These are phyloP conservation scores for Climacium dendroides DNA, from an alignment of 225 moss, liverwort and hornwort genomes.

Conservation along the genomic window DNA sequence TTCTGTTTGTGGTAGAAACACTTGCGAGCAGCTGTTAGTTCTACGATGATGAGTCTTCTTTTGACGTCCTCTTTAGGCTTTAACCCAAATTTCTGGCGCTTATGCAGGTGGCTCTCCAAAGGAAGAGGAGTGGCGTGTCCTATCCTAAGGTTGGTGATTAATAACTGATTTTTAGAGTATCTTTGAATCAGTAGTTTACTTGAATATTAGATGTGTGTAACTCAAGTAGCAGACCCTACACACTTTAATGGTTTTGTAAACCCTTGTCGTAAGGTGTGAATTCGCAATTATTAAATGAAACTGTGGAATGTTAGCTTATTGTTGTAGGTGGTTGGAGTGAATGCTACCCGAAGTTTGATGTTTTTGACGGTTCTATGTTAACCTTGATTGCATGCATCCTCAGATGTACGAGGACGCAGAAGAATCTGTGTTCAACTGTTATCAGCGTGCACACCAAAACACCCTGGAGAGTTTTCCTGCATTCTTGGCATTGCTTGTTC, in stretches of 20 bases:
- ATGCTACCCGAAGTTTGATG: background rate
- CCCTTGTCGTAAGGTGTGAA: background rate
- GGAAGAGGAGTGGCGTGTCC: conserved; percentile 24
- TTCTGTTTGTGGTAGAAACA: background rate
- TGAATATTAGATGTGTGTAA: background rate
- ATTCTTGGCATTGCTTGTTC: conserved; percentile 42
- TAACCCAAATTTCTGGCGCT: background rate
- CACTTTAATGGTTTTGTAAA: background rate
- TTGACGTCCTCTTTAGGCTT: background rate
- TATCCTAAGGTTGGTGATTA: conserved; percentile 18
- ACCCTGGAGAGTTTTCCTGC: conserved; percentile 62
- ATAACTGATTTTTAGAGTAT: background rate
- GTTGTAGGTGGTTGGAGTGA: background rate
- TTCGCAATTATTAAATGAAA: background rate
- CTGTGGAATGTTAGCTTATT: background rate
- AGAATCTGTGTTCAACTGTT: conserved; percentile 81
- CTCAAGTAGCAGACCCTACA: background rate
- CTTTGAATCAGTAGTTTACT: background rate
- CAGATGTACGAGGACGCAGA: conserved; percentile 89
- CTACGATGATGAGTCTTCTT: background rate
- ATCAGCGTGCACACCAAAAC: conserved; percentile 87
- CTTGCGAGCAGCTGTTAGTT: background rate
- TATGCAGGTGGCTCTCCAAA: conserved; percentile 15
- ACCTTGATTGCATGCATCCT: background rate
- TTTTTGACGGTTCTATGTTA: background rate